Percentiles rank a stretch among this genome's conserved stretches.
Conservation (phyloP, 2,329 filamentous ascomycete genomes). For the Microsporum audouinii region DNA sequence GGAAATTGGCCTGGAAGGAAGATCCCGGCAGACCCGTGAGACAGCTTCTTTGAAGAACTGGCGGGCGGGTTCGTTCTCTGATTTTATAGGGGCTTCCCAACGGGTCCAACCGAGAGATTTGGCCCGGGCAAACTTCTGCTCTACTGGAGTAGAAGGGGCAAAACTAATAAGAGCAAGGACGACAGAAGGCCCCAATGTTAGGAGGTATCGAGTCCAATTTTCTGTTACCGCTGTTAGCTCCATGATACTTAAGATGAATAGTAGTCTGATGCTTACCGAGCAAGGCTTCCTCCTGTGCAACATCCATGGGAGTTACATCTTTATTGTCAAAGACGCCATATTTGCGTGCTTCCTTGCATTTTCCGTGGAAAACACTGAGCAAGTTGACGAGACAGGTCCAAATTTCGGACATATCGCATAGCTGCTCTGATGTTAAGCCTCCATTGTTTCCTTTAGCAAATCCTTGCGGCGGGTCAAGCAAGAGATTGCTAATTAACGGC, state of each 20-base stretch:
- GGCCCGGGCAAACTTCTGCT: slow-evolving; percentile 43
- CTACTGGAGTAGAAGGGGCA: slow-evolving; percentile 28
- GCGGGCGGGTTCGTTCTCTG: slow-evolving; percentile 37
- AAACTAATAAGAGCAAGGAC: slow-evolving; percentile 42
- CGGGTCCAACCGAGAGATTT: slow-evolving; percentile 44
- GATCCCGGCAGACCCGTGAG: slow-evolving; percentile 38
- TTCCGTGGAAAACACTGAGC: slow-evolving; percentile 45
- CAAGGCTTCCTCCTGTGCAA: slow-evolving; percentile 38
- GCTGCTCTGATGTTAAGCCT: slow-evolving; percentile 44
- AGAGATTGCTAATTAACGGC: slow-evolving; percentile 42
- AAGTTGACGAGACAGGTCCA: slow-evolving; percentile 51
- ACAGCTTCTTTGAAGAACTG: slow-evolving; percentile 52
- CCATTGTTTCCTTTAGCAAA: slow-evolving; percentile 47
- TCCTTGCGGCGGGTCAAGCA: slow-evolving; percentile 46
- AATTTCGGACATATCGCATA: slow-evolving; percentile 54
- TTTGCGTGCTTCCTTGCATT: slow-evolving; percentile 43
- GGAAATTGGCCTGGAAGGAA: slow-evolving; percentile 7
- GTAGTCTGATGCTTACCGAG: slow-evolving; percentile 33
- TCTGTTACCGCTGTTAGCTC: slow-evolving; percentile 27
- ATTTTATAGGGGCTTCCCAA: slow-evolving; percentile 39
- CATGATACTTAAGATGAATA: no score
- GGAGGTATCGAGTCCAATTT: slow-evolving; percentile 50
- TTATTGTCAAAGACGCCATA: slow-evolving; percentile 47
- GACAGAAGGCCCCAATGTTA: slow-evolving; percentile 47
- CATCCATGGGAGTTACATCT: slow-evolving; percentile 35